Percentiles rank a stretch among this genome's conserved stretches.
phyloP scores from a whole-genome alignment of 768 basidiomycete species.

The Kwoniella mangroviensis region DNA sequence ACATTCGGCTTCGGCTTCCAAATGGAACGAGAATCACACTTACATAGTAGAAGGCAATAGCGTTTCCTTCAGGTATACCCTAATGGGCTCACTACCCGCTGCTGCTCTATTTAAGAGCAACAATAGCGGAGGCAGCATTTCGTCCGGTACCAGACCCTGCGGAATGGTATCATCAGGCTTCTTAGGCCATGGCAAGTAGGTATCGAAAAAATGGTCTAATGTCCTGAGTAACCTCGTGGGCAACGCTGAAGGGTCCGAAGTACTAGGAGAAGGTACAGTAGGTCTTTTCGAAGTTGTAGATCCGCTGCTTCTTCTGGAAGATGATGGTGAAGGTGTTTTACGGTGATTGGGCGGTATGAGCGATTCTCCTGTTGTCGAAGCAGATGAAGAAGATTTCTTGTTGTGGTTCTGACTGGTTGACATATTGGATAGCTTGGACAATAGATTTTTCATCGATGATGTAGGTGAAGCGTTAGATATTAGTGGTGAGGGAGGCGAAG shows the following conservation, averaged over 20 bases:
- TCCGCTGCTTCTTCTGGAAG: conserved; percentile 13
- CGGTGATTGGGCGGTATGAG: conserved; percentile 15
- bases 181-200: conserved; percentile 34
- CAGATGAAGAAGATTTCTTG: conserved; percentile 12
- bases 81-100: conserved; percentile 66
- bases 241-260: conserved; percentile 30
- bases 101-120: conserved; percentile 76
- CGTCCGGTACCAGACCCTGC: conserved; percentile 70
- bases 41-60: conserved; percentile 74
- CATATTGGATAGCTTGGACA: conserved; percentile 30
- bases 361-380: conserved; percentile 9
- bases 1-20: too few relatives aligned
- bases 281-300: not conserved
- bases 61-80: conserved; percentile 67
- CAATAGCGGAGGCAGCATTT: conserved; percentile 74
- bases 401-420: conserved; percentile 10
- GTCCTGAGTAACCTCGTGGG: conserved; percentile 33
- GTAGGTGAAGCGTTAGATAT: conserved; percentile 42
- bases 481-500: conserved; percentile 58
- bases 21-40: too few relatives aligned
- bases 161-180: conserved; percentile 38
- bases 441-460: conserved; percentile 28
- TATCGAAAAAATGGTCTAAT: conserved; percentile 35
- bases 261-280: conserved; percentile 11
- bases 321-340: conserved; percentile 22